Conservation (phyloP, 2,329 filamentous ascomycete genomes). For the Berkeleyomyces basicola region DNA sequence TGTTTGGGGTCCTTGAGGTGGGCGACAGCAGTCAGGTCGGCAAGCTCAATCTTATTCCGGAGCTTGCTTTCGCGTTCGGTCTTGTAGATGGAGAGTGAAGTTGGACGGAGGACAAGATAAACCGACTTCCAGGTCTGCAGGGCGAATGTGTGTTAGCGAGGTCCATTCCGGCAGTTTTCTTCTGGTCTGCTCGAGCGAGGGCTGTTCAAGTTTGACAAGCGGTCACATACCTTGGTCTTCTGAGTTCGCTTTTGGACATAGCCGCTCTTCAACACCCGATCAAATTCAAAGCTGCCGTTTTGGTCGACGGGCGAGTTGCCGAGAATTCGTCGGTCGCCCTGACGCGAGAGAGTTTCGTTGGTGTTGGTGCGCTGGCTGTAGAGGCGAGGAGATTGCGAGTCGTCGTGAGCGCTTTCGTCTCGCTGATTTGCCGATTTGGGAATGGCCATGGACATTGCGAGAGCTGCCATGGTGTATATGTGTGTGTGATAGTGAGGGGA, state of each 20-base stretch:
- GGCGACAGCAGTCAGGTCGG: conserved; percentile 81
- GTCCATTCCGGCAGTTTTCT: conserved; percentile 1
- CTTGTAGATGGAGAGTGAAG: conserved; percentile 83
- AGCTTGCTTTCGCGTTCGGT: conserved; percentile 79
- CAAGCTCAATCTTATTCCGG: conserved; percentile 71
- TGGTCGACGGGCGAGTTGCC: conserved; percentile 75
- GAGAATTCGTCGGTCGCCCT: conserved; percentile 20
- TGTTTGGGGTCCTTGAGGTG: conserved; percentile 79
- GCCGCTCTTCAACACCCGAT: conserved; percentile 80
- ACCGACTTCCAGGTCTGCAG: conserved; percentile 72
- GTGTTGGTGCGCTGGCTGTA: background rate
- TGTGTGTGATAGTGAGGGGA: background rate
- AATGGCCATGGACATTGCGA: conserved; percentile 10
- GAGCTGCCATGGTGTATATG: conserved; percentile 1
- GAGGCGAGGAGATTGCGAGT: background rate
- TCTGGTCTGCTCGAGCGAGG: conserved; percentile 13
- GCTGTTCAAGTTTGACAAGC: background rate
- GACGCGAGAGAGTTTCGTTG: background rate
- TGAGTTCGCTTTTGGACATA: conserved; percentile 76
- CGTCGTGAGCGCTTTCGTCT: background rate
- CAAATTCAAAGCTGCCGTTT: conserved; percentile 90
- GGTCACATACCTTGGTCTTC: conserved; percentile 62
- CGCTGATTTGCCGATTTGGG: background rate
- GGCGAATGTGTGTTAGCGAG: conserved; percentile 15
- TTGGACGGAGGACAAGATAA: conserved; percentile 78